Evolutionary conservation across 75 land plant species (phyloP), one percentile per base, ranked within the genome.

Genomic region (Isoetes taiwanensis): DNA sequence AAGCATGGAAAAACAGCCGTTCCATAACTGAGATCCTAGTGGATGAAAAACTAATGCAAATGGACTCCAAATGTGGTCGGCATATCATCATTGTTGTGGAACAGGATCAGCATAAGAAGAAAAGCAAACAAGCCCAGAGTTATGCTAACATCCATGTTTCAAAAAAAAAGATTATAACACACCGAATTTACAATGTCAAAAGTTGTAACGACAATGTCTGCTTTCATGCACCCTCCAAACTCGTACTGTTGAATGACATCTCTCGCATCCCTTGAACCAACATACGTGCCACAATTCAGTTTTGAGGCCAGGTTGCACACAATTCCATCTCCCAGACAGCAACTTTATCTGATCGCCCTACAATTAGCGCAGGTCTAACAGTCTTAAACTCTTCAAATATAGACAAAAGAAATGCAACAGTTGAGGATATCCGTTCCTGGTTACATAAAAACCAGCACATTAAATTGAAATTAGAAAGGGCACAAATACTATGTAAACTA

Each of bases 351-450:
- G 70, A 43, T 14, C 71, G 34, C 27, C 76, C 65, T 33, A 87
- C 73, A 30, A 86, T 57, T 29, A 83, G 75, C 29, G 73, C 66
- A 59, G 93, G 93, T 39, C 63, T 65, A 25, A 62, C 52, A 21
- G 64, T 57, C 50, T 58, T 28, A 40, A 54, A 43, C 17, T 58
- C 59, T 48, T 68, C 43, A 27, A 69, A 26, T 48, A 86, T 48
- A 5, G 74, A 65, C 39, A 70, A 25, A 24, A 83, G 43, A 54
- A 80, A 83, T 31, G 43, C 54, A 8, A 80, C 41, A 1, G 68
- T 46, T 42, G 69, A 72, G 19, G 59, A 28, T 30, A 77, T 64
- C 21, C 76, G 64, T 34, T 86, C 93, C 93, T 86, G 81, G n/a
- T n/a, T n/a, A n/a, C n/a, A n/a, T n/a, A n/a, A n/a, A n/a, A n/a